Base-by-base conservation (phyloP, 371 early-diverging fungal genomes). In the Mucor velutinosus region DNA sequence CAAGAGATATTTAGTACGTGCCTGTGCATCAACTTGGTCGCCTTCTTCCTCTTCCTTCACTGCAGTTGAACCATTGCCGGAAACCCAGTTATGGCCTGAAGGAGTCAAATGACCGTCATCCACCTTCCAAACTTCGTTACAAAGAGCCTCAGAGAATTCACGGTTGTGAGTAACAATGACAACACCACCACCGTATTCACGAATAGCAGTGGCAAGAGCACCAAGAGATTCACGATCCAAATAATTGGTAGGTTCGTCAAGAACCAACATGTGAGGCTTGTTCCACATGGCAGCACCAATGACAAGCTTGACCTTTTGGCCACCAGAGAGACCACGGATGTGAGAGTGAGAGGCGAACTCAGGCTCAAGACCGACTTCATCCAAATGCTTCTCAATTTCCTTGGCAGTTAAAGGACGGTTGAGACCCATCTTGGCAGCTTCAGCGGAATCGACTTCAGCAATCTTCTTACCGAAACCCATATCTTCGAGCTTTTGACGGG, bases 161-260 rank as follows among this genome's bases (percentile, higher is more conserved):
- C 87, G 79, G 78, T 92, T 87, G 78, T 92, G 93, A 58, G 90
- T 87, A 66, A 92, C 88, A 70, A 91, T 90, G 19, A 92, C 87
- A 25, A 93, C 89, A 73, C 87, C 90, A 60, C 93, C 93, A 63
- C 89, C 87, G 71, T 84, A 93, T 65, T 85, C 84, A 64, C 82
- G 77, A 69, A 93, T 78, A 32, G 89, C 90, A 56, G 82, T 81
- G 15, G 87, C 86, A 64, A 93, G 74, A 29, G 91, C 92, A 71
- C 90, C 90, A 41, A 93, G 86, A 33, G 88, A 89, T 63, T 91
- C 90, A 73, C 91, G 87, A 80, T 90, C 91, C 78, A 91, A 76
- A 74, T 92, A 92, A 74, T 92, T 92, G 76, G 94, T 94, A 69
- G 94, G 94, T 80, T 96, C 95, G 76, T 96, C 95, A 70, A 94